Conservation (phyloP, 129 eudicot genomes). For the Apium graveolens region DNA sequence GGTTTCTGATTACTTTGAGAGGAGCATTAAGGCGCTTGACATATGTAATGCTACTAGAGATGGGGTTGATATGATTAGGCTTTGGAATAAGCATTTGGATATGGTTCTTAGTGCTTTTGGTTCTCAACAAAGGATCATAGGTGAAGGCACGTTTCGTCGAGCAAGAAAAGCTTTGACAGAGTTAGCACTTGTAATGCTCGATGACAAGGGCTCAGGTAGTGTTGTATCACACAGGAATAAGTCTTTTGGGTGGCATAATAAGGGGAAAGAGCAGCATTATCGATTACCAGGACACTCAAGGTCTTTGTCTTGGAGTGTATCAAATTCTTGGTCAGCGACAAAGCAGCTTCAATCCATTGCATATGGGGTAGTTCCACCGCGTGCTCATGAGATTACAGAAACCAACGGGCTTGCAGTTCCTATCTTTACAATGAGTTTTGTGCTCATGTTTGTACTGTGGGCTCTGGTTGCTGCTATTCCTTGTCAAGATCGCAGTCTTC, state of each 20-base stretch:
- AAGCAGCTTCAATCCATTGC: constrained; percentile 78
- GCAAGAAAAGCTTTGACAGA: constrained; percentile 75
- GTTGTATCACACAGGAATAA: constrained; percentile 52
- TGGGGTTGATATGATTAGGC: constrained; percentile 59
- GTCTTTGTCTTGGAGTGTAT: constrained; percentile 89
- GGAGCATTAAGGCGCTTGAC: constrained; percentile 71
- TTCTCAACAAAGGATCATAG: constrained; percentile 38
- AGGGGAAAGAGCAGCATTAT: constrained; percentile 39
- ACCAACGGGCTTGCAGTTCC: constrained; percentile 47
- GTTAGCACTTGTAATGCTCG: constrained; percentile 65
- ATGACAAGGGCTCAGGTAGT: constrained; percentile 56
- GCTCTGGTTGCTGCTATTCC: constrained; percentile 84
- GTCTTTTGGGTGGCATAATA: constrained; percentile 56
- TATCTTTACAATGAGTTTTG: constrained; percentile 64
- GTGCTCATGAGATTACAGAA: constrained; percentile 36
- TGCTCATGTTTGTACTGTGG: constrained; percentile 71
- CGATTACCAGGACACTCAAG: constrained; percentile 59
- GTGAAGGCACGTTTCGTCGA: constrained; percentile 69
- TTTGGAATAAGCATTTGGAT: constrained; percentile 65
- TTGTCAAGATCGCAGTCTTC: constrained; percentile 77
- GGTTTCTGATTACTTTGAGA: constrained; percentile 46
- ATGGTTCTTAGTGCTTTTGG: constrained; percentile 54
- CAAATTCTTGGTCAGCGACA: constrained; percentile 76
- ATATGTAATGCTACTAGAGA: constrained; percentile 81
- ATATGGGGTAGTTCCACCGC: constrained; percentile 46